Base-by-base conservation (phyloP, 2,329 filamentous ascomycete genomes). In the Akanthomyces lecanii region DNA sequence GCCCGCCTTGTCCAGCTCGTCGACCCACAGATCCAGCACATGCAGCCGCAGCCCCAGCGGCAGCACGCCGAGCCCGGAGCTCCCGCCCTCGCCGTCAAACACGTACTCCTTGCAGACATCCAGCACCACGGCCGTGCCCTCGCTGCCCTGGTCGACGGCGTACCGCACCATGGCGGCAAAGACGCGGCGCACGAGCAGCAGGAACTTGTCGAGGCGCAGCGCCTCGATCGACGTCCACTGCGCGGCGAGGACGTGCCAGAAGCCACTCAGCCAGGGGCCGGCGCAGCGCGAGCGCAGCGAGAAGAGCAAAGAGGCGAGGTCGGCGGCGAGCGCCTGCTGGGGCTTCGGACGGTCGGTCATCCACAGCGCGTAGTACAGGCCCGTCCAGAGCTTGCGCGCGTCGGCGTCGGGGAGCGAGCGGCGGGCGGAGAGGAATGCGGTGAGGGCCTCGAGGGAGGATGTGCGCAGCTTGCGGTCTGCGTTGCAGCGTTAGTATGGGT, bases 351-450 rank as follows among this genome's bases (percentile, higher is more conserved):
- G 90, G 81, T 97, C 93, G 75, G 89, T 92, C 88, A 97, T 95
- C 89, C 92, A 97, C 71, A 95, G 85, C 71, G 89, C 89, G 82
- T 92, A 97, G 81, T 95, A 97, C 23, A 98, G 85, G 5, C 92
- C 94, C 73, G 96, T 96, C 92, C 92, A 97, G 67, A 98, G 84
- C 79, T 97, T 97, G 65, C 94, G 81, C 56, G 91, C 81, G 67
- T 97, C 92, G 67, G 89, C 75, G 47, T 85, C 79, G 21, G 85
- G 78, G 65, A 97, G 85, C 61, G 76, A 70, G 44, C 79, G 74
- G 47, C 84, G 82, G 65, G 85, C 81, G 65, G 85, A 82, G 73
- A 98, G 88, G 80, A 91, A 97, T 56, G 86, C 83, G 67, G 87
- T 86, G 33, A 98, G 87, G 54, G 89, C 91, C 60, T 84, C 79